A percentile compares a stretch with the other conserved stretches of the same genome.
Conservation (phyloP, 1,284 basidiomycete species). For the Microbotryomycetes sp. region DNA sequence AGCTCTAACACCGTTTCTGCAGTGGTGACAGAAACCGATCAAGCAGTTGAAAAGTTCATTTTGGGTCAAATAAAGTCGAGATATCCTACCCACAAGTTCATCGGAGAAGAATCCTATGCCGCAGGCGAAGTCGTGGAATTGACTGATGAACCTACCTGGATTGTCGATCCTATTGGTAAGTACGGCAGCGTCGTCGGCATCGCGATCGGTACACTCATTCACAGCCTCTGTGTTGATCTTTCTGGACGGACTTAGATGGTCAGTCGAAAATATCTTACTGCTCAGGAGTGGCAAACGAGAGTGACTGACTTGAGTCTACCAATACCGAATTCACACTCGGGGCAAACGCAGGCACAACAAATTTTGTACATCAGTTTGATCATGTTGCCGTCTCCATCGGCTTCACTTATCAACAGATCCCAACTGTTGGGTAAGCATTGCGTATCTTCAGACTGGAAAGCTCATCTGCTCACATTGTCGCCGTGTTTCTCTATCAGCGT, state of each 20-base stretch:
- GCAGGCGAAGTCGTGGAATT: slow-evolving; percentile 62
- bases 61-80: slow-evolving; percentile 54
- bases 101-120: slow-evolving; percentile 82
- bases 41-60: slow-evolving; percentile 81
- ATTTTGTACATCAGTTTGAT: slow-evolving; percentile 79
- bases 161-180: slow-evolving; percentile 75
- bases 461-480: background rate
- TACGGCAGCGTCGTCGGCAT: background rate
- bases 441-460: too few species aligned
- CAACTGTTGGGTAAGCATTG: slow-evolving; percentile 57
- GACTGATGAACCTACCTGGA: slow-evolving; percentile 83
- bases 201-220: slow-evolving; percentile 40
- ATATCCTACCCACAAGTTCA: slow-evolving; percentile 42
- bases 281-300: too few species aligned
- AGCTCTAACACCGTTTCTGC: too few species aligned
- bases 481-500: slow-evolving; percentile 49
- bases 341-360: slow-evolving; percentile 85
- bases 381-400: slow-evolving; percentile 81
- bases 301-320: too few species aligned
- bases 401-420: slow-evolving; percentile 69
- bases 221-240: slow-evolving; percentile 19
- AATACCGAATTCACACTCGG: too few species aligned
- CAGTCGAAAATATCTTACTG: too few species aligned
- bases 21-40: slow-evolving; percentile 93
- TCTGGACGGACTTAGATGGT: too few species aligned